phyloP scores from a whole-genome alignment of 1,139 yeast species.

The Pichia sp. region DNA sequence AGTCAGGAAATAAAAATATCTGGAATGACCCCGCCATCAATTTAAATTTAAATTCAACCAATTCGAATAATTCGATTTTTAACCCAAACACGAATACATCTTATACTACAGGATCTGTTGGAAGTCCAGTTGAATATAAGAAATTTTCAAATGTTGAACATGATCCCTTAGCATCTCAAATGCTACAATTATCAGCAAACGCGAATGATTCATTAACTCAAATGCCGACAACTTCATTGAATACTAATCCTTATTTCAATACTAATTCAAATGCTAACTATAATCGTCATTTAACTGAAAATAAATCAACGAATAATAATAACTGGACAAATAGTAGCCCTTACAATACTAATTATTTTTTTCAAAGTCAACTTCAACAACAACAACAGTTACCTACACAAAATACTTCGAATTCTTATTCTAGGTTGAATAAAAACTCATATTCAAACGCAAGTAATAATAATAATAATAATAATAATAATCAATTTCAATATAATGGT shows the following conservation, averaged over 20 bases:
- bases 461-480: not conserved
- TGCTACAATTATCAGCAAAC: slow-evolving; percentile 16
- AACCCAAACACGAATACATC: not conserved
- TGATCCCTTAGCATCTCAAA: slow-evolving; percentile 21
- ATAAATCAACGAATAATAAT: not conserved
- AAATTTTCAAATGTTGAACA: slow-evolving; percentile 16
- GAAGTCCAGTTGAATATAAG: slow-evolving; percentile 10
- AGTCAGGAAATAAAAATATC: no score
- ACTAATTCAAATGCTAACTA: slow-evolving; percentile 8
- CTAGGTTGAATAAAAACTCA: no score
- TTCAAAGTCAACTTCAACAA: slow-evolving; percentile 1
- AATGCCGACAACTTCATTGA: slow-evolving; percentile 8
- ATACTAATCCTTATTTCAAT: slow-evolving; percentile 7
- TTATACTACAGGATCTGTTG: not conserved
- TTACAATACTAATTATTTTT: not conserved
- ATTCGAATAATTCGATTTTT: not conserved
- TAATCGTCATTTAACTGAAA: slow-evolving; percentile 2
- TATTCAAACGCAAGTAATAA: no score
- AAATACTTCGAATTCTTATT: no score
- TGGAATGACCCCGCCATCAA: not conserved
- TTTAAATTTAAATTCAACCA: not conserved
- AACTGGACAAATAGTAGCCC: slow-evolving; percentile 9
- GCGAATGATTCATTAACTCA: slow-evolving; percentile 2
- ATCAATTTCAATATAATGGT: not conserved
- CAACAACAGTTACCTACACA: not conserved